A percentile compares a stretch with the other conserved stretches of the same genome.
These are phyloP conservation scores for Corylus americana DNA, from an alignment of 306 rosid genomes.

Conservation along the genomic window DNA sequence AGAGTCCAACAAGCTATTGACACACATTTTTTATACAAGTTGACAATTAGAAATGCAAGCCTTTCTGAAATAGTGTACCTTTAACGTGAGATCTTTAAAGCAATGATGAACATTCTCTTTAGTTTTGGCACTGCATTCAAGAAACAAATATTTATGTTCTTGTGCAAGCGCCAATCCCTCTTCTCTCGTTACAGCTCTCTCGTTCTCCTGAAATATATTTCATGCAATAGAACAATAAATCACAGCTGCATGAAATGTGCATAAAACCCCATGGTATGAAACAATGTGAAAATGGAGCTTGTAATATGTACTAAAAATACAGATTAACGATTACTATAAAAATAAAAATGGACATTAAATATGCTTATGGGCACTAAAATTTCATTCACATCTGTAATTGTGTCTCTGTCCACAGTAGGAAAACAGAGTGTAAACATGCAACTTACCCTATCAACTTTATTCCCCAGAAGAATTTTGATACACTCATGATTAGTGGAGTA, in stretches of 20 bases:
- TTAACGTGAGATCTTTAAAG: constrained; percentile 63
- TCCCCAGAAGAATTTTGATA: constrained; percentile 81
- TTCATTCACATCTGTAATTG: background rate
- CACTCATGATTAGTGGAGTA: constrained; percentile 67
- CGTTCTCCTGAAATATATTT: constrained; percentile 52
- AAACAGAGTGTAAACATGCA: constrained; percentile 10
- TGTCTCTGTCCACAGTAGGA: background rate
- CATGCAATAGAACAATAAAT: background rate
- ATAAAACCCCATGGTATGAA: background rate
- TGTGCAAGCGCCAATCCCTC: constrained; percentile 86
- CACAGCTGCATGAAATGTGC: background rate
- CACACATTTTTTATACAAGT: background rate
- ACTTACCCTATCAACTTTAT: constrained; percentile 85
- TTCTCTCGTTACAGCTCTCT: constrained; percentile 74
- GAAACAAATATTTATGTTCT: constrained; percentile 63
- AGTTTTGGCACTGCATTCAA: constrained; percentile 86
- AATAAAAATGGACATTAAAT: background rate
- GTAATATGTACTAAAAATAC: too few relatives aligned
- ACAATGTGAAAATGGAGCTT: background rate
- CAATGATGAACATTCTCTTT: constrained; percentile 79
- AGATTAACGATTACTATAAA: background rate
- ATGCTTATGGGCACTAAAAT: background rate
- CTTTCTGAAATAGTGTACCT: constrained; percentile 43
- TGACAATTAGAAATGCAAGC: background rate
- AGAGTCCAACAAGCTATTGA: constrained; percentile 4